phyloP scores from a whole-genome alignment of 305 asterid species.

The Solanum hybrid region DNA sequence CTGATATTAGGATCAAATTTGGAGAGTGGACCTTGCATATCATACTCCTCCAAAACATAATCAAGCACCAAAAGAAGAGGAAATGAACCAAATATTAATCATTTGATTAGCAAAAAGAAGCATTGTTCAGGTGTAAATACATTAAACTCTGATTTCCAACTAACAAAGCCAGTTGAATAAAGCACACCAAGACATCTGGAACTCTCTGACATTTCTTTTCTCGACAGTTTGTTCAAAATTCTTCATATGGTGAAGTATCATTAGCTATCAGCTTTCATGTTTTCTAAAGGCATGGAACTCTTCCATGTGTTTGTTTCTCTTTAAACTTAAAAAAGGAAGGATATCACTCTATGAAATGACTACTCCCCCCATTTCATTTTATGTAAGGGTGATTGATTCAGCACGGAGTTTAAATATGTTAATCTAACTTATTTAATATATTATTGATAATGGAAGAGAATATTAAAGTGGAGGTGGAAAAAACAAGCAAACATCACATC shows the following conservation, averaged over 20 bases:
- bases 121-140: not conserved
- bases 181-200: not conserved
- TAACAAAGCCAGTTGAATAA: not conserved
- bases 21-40: not conserved
- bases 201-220: not conserved
- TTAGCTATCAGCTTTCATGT: conserved; percentile 3
- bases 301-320: not conserved
- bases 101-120: not conserved
- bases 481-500: not conserved
- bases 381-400: not conserved
- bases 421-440: not conserved
- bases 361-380: not conserved
- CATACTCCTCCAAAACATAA: not conserved
- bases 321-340: not conserved
- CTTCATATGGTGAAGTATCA: not conserved
- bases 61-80: not conserved
- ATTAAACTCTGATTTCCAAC: not conserved
- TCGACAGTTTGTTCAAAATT: not conserved
- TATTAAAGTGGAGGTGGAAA: not conserved
- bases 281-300: not conserved
- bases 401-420: not conserved
- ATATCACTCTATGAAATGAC: not conserved
- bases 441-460: not conserved
- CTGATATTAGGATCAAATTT: not conserved
- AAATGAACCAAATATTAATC: not conserved